Base-by-base conservation (phyloP, 2,329 filamentous ascomycete species). In the Chrysoporthe deuterocubensis region DNA sequence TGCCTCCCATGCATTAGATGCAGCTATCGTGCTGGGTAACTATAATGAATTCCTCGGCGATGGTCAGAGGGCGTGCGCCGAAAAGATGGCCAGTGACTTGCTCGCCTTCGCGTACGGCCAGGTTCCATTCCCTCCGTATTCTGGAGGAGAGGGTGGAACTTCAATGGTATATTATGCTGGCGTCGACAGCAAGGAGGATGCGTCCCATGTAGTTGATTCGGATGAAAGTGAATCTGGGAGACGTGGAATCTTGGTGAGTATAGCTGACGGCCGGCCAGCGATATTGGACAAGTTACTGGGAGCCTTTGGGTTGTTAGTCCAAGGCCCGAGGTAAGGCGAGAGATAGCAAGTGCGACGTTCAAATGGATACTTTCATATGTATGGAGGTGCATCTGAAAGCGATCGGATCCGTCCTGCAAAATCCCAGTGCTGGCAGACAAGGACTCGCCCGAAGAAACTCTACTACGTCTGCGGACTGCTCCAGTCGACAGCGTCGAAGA, bases 21-120 rank as follows among this genome's bases (percentile, higher is more conserved):
- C 81, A 16, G 78, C 77, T 0, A 82, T 79, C 61, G 70, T 84
- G 37, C 80, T 82, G 67, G 81, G 83, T 70, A 84, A 83, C 60
- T 82, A 78, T 71, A 79, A 78, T 18, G 76, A 82, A 13, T 77
- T 75, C 56, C 59, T 83, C 54, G 72, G 71, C 0, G 70, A 73
- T 0, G 73, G 74, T 7, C 79, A 82, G 67, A 71, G 72, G 62
- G 69, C 70, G 18, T 72, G 78, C 4, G 77, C 74, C 1, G 71
- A 71, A 8, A 68, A 69, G 9, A 79, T 82, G 70, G 81, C 78
- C 0, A 73, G 74, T 40, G 75, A 79, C 54, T 71, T 82, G 9
- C 62, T 82, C 68, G 74, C 73, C 5, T 83, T 82, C 62, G 78
- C 76, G 42, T 73, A 78, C 69, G 80, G 80, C 3, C 69, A 75